These are phyloP conservation scores for Protostelium mycophagum DNA, from an alignment of 78 protist species.

Conservation along the genomic window DNA sequence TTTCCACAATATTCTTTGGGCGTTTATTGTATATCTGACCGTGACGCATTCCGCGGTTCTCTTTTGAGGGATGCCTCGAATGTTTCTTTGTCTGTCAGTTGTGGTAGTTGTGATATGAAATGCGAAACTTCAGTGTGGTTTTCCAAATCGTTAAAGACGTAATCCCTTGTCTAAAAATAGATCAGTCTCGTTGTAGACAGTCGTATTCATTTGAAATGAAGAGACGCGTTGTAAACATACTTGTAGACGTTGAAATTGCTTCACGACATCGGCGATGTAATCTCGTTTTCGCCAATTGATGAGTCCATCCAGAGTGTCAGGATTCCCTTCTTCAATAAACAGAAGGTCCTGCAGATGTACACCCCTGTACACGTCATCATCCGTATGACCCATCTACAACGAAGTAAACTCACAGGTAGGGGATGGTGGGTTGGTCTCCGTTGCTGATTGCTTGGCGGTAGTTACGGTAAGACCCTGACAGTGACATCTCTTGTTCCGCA, in stretches of 20 bases:
- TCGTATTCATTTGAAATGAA: background rate
- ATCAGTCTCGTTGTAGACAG: background rate
- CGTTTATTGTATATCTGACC: too few species aligned
- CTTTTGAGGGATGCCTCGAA: background rate
- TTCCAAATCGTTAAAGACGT: background rate
- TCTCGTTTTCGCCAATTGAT: slow-evolving; percentile 56
- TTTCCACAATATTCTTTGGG: too few species aligned
- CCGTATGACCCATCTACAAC: background rate
- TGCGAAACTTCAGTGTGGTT: background rate
- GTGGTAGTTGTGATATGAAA: background rate
- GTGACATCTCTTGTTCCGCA: background rate
- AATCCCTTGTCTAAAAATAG: background rate
- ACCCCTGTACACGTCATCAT: slow-evolving; percentile 14
- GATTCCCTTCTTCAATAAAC: slow-evolving; percentile 71
- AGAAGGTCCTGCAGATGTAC: slow-evolving; percentile 61
- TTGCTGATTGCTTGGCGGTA: background rate
- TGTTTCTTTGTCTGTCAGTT: background rate
- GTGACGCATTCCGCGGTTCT: background rate
- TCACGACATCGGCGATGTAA: background rate
- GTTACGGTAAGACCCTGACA: background rate
- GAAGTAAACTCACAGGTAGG: slow-evolving; percentile 1
- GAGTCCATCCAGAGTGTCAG: slow-evolving; percentile 40
- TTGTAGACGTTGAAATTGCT: background rate
- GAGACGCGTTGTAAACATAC: too few species aligned
- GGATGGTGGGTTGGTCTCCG: background rate